phyloP scores from a whole-genome alignment of 2,329 filamentous ascomycete genomes.

The Fusarium phyllophilum region DNA sequence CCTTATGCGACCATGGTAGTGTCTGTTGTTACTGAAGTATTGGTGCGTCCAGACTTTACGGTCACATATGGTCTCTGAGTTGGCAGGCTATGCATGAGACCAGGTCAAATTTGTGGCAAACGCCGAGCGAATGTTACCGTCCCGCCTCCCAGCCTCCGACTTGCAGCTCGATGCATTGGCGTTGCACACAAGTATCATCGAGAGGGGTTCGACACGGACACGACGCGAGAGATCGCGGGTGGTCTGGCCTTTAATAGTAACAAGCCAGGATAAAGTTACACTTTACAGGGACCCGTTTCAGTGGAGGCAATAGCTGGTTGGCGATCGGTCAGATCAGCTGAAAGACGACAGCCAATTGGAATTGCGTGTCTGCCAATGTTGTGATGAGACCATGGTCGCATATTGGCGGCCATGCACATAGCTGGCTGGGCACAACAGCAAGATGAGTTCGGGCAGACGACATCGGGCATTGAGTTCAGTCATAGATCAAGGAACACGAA shows the following conservation, averaged over 20 bases:
- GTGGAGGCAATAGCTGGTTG: conserved; percentile 14
- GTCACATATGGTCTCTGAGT: conserved; percentile 12
- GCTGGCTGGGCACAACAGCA: not conserved
- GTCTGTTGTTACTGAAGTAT: not conserved
- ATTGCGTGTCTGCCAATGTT: not conserved
- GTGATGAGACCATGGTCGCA: conserved; percentile 37
- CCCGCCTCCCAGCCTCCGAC: conserved; percentile 26
- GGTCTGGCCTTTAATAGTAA: conserved; percentile 41
- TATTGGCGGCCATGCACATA: conserved; percentile 20
- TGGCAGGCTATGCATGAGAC: conserved; percentile 19
- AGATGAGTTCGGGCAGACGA: not conserved
- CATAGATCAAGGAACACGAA: not conserved
- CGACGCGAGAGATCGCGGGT: conserved; percentile 40
- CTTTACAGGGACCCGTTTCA: conserved; percentile 3
- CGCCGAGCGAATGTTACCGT: conserved; percentile 1
- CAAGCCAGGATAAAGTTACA: conserved; percentile 9
- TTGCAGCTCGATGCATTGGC: conserved; percentile 30
- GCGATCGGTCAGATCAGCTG: conserved; percentile 29
- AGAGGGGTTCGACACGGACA: conserved; percentile 36
- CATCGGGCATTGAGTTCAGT: not conserved
- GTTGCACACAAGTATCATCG: conserved; percentile 19
- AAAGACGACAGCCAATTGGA: conserved; percentile 20
- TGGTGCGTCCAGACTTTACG: not conserved
- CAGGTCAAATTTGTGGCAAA: conserved; percentile 4
- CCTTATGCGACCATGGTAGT: not conserved